A percentile compares a stretch with the other conserved stretches of the same genome.
Evolutionary conservation across 495 filamentous ascomycete species (phyloP).

Genomic region (Xylaria scruposa): DNA sequence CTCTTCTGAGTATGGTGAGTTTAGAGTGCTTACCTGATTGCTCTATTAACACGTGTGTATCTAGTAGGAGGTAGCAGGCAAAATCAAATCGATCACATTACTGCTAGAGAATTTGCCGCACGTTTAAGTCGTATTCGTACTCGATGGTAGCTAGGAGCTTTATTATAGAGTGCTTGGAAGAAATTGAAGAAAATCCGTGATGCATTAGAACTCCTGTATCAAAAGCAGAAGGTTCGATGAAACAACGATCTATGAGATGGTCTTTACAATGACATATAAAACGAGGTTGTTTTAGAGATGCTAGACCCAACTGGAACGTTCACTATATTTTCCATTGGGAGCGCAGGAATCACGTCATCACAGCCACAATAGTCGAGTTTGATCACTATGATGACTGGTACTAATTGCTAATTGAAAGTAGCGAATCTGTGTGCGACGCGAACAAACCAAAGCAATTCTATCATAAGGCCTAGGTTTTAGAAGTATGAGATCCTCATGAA

Average conservation of each 20-base stretch:
- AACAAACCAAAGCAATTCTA: background rate
- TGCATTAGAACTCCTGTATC: too few relatives aligned
- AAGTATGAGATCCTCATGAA: background rate
- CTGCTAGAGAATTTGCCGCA: background rate
- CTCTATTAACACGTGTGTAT: background rate
- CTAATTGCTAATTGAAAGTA: background rate
- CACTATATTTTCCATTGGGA: too few relatives aligned
- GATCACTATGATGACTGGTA: too few relatives aligned
- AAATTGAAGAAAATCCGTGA: too few relatives aligned
- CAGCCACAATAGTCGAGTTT: too few relatives aligned
- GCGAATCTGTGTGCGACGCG: too few relatives aligned
- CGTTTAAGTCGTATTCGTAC: background rate
- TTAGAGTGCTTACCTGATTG: background rate
- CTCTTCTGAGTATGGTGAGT: background rate
- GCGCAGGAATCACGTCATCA: too few relatives aligned
- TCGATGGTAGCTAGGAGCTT: background rate
- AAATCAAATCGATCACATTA: background rate
- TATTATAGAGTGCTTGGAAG: background rate
- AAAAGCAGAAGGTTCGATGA: background rate
- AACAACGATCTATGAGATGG: background rate
- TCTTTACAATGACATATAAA: background rate
- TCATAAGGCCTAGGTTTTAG: background rate
- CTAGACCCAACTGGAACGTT: too few relatives aligned
- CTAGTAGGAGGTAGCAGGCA: background rate
- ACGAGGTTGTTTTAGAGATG: background rate